A percentile compares a stretch with the other conserved stretches of the same genome.
Conservation (phyloP, 2,329 filamentous ascomycete genomes). For the Lasiodiplodia sp. region DNA sequence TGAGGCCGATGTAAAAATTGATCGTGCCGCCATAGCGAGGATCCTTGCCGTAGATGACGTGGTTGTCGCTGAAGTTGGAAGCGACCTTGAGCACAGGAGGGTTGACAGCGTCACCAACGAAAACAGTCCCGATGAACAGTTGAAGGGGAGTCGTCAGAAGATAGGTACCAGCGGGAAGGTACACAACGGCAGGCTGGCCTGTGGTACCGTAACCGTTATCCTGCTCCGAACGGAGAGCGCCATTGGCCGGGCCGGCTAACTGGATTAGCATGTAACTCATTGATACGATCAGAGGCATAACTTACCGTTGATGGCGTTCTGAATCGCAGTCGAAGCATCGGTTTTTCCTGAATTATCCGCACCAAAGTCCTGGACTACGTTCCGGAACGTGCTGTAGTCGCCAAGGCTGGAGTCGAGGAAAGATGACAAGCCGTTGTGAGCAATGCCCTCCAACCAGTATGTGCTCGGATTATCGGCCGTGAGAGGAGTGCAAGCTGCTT, state of each 20-base stretch:
- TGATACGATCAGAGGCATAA: background rate
- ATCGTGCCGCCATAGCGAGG: conserved; percentile 31
- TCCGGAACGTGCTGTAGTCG: conserved; percentile 46
- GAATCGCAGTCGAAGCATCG: conserved; percentile 38
- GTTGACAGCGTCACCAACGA: conserved; percentile 23
- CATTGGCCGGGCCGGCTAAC: conserved; percentile 26
- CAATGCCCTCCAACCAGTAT: conserved; percentile 21
- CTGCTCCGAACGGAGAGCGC: conserved; percentile 23
- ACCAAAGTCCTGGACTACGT: conserved; percentile 44
- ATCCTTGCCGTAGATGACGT: conserved; percentile 36
- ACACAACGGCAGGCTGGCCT: conserved; percentile 38
- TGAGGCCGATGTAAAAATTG: conserved; percentile 41
- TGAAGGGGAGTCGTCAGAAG: conserved; percentile 35
- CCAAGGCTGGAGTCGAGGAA: conserved; percentile 10
- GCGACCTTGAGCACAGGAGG: conserved; percentile 20
- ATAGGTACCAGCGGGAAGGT: conserved; percentile 39
- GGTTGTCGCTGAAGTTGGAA: background rate
- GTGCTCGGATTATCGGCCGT: conserved; percentile 14
- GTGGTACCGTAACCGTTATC: conserved; percentile 33
- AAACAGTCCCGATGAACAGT: conserved; percentile 31
- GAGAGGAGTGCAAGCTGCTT: conserved; percentile 20
- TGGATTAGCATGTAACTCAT: background rate
- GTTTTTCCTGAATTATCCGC: conserved; percentile 44
- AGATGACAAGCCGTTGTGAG: conserved; percentile 30
- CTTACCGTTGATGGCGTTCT: conserved; percentile 27